Evolutionary conservation across 139 green algal genomes (phyloP).

Genomic region (Chlorella ohadii): DNA sequence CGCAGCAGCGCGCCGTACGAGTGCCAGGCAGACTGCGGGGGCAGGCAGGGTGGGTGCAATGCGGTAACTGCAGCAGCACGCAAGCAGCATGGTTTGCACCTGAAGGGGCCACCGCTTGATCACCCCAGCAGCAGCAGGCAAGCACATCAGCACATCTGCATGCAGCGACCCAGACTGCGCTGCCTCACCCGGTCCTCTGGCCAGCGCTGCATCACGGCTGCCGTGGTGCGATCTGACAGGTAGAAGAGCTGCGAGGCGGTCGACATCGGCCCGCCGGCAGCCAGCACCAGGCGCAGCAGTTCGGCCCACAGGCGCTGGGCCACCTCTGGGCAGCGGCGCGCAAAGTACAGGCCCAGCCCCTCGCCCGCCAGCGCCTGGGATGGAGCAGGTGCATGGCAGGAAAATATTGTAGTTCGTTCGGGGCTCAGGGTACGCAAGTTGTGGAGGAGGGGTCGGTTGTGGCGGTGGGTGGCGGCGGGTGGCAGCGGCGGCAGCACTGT

Average conservation of each 20-base stretch:
- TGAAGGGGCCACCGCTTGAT: too few species aligned
- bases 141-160: not conserved
- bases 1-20: not conserved
- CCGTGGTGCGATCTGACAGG: not conserved
- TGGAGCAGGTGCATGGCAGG: too few species aligned
- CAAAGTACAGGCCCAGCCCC: conserved; percentile 9
- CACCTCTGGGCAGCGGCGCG: not conserved
- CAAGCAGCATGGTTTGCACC: too few species aligned
- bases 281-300: conserved; percentile 12
- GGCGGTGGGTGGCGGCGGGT: too few species aligned
- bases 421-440: too few species aligned
- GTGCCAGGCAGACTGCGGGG: conserved; percentile 9
- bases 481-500: too few species aligned
- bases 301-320: conserved; percentile 13
- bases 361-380: conserved; percentile 3
- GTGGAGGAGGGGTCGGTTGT: too few species aligned
- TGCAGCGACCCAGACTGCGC: not conserved
- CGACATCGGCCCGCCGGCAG: not conserved
- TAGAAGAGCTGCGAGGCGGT: not conserved
- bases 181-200: conserved; percentile 22
- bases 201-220: conserved; percentile 12
- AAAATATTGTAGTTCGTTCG: too few species aligned
- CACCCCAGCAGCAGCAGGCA: too few species aligned
- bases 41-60: not conserved
- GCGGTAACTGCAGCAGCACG: too few species aligned